Evolutionary conservation across 129 eudicot genomes (phyloP).

Genomic region (Tagetes erecta): DNA sequence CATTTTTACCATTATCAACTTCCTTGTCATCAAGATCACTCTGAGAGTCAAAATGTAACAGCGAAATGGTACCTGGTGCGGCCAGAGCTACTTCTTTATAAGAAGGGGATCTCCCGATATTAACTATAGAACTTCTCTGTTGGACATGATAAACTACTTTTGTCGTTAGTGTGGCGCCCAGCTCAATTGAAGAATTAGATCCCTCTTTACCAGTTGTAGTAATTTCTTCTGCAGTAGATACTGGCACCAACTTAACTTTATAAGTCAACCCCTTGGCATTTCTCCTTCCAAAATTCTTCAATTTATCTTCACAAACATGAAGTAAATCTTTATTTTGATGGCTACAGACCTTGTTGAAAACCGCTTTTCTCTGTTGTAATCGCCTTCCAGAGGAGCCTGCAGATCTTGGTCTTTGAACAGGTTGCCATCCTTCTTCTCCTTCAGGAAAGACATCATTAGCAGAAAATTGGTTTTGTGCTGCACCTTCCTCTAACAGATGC

Average conservation of each 20-base stretch:
- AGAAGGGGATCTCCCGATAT: slow-evolving; percentile 93
- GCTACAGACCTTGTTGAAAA: slow-evolving; percentile 51
- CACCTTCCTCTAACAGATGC: slow-evolving; percentile 42
- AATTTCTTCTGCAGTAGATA: slow-evolving; percentile 49
- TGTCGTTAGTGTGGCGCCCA: slow-evolving; percentile 38
- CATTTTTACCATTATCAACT: slow-evolving; percentile 35
- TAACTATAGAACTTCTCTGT: slow-evolving; percentile 69
- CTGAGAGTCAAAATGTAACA: slow-evolving; percentile 49
- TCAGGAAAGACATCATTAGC: slow-evolving; percentile 51
- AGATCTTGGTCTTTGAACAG: slow-evolving; percentile 88
- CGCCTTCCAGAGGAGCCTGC: slow-evolving; percentile 70
- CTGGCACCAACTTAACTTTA: slow-evolving; percentile 76
- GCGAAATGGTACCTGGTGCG: slow-evolving; percentile 83
- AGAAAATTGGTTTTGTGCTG: slow-evolving; percentile 30
- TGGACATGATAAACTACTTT: slow-evolving; percentile 51
- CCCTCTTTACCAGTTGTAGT: slow-evolving; percentile 41
- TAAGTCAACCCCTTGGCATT: slow-evolving; percentile 78
- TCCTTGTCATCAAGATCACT: slow-evolving; percentile 49
- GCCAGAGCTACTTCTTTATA: slow-evolving; percentile 98
- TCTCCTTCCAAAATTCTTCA: slow-evolving; percentile 74
- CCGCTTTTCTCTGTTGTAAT: slow-evolving; percentile 60
- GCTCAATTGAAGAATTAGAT: slow-evolving; percentile 40
- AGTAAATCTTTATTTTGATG: slow-evolving; percentile 74
- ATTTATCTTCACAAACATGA: slow-evolving; percentile 60
- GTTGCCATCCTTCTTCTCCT: slow-evolving; percentile 98